Evolutionary conservation across 1,284 basidiomycete species (phyloP).

Genomic region (Rhodotorula sp.): DNA sequence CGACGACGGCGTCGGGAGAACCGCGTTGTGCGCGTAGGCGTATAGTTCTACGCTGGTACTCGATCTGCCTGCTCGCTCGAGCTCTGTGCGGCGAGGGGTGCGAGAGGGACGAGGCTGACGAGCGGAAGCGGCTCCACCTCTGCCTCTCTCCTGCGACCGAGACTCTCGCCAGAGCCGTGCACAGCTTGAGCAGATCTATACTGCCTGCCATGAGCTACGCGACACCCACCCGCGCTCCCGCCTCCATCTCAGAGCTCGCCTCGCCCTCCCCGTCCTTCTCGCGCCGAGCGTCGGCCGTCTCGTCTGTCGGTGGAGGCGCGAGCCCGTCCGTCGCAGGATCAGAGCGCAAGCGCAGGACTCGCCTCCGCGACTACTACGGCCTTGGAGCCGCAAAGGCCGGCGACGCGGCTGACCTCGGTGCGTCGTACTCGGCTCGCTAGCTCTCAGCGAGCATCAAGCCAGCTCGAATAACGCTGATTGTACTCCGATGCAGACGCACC

Average conservation of each 20-base stretch:
- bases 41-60: too few relatives aligned
- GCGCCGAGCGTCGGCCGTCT: conserved; percentile 17
- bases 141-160: background rate
- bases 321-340: background rate
- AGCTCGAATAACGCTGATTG: background rate
- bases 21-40: background rate
- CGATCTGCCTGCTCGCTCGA: too few relatives aligned
- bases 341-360: conserved; percentile 49
- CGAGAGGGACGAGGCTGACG: too few relatives aligned
- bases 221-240: conserved; percentile 16
- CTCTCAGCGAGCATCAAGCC: background rate
- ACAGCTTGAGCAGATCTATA: too few relatives aligned
- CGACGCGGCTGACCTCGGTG: conserved; percentile 80
- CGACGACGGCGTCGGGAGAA: background rate
- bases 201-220: conserved; percentile 1
- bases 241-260: background rate
- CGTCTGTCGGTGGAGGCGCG: background rate
- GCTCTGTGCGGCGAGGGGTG: too few relatives aligned
- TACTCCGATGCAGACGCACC: conserved; percentile 58
- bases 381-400: conserved; percentile 57
- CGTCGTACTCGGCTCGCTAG: conserved; percentile 26
- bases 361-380: conserved; percentile 79
- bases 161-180: too few relatives aligned
- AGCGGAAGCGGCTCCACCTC: background rate
- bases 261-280: conserved; percentile 20